phyloP scores from a whole-genome alignment of 148 eudicot species.

The Spergularia bocconei region DNA sequence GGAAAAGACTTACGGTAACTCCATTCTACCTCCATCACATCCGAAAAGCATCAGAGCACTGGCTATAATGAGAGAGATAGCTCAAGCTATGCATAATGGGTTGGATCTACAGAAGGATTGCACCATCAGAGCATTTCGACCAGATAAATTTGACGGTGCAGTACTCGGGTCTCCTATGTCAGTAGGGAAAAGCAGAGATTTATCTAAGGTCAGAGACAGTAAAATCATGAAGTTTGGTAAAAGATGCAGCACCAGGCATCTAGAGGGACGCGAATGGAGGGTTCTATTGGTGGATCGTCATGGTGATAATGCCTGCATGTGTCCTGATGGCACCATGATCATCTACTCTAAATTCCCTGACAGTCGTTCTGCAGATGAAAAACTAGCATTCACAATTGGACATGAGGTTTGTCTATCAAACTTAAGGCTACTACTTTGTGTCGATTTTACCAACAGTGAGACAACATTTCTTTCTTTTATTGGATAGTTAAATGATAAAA shows the following conservation, averaged over 20 bases:
- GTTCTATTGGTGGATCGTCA: neutral
- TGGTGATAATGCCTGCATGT: neutral
- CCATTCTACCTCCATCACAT: neutral
- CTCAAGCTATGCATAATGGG: slow-evolving; percentile 14
- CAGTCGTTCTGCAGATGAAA: neutral
- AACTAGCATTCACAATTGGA: neutral
- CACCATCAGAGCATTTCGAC: neutral
- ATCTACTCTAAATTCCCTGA: neutral
- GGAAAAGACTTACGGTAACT: neutral
- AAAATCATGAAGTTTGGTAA: neutral
- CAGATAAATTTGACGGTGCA: neutral
- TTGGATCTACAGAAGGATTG: neutral
- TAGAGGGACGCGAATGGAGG: slow-evolving; percentile 1
- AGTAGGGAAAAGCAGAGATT: too few species aligned
- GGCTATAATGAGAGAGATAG: neutral
- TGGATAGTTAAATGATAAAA: neutral
- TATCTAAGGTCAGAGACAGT: too few species aligned
- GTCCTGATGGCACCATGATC: neutral
- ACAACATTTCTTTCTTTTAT: neutral
- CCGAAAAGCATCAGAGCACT: neutral
- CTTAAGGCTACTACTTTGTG: neutral
- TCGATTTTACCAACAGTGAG: too few species aligned
- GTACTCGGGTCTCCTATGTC: neutral
- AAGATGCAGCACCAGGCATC: neutral
- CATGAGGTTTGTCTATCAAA: slow-evolving; percentile 9